phyloP scores from a whole-genome alignment of 371 early-diverging fungal species.

The Smittium mucronatum region DNA sequence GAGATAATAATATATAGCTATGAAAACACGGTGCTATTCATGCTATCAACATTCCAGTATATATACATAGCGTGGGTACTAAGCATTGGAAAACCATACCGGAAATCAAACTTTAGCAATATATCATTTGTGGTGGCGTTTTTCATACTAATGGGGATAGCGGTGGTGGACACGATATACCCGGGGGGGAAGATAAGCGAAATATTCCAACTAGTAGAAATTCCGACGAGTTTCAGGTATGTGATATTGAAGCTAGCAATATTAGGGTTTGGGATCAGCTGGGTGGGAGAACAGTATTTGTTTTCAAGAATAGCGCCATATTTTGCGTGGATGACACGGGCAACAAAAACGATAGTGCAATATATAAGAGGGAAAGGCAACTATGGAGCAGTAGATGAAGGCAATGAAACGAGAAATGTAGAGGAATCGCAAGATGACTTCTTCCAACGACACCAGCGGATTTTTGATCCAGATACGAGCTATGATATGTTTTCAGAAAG shows the following conservation, averaged over 20 bases:
- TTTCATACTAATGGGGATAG: slow-evolving; percentile 34
- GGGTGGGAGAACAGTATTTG: slow-evolving; percentile 20
- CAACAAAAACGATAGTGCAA: neutral
- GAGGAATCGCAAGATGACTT: neutral
- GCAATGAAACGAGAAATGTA: neutral
- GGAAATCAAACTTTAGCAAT: slow-evolving; percentile 67
- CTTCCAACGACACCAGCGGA: neutral
- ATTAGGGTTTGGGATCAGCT: slow-evolving; percentile 24
- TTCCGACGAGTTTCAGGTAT: slow-evolving; percentile 20
- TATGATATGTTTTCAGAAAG: neutral
- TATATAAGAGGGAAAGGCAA: neutral
- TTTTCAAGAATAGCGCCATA: slow-evolving; percentile 25
- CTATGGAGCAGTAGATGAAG: neutral
- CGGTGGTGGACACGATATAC: slow-evolving; percentile 35
- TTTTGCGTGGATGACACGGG: neutral
- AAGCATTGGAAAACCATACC: slow-evolving; percentile 88
- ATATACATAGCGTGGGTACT: slow-evolving; percentile 77
- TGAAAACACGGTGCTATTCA: slow-evolving; percentile 84
- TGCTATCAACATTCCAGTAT: slow-evolving; percentile 84
- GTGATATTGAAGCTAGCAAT: slow-evolving; percentile 20
- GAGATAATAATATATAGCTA: slow-evolving; percentile 53
- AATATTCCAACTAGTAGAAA: slow-evolving; percentile 41
- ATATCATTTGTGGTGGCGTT: slow-evolving; percentile 46
- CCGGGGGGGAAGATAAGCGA: slow-evolving; percentile 34
- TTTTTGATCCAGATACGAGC: slow-evolving; percentile 5